These are phyloP conservation scores for Parafenestella ontariensis DNA, from an alignment of 2,329 filamentous ascomycete species.

Conservation along the genomic window DNA sequence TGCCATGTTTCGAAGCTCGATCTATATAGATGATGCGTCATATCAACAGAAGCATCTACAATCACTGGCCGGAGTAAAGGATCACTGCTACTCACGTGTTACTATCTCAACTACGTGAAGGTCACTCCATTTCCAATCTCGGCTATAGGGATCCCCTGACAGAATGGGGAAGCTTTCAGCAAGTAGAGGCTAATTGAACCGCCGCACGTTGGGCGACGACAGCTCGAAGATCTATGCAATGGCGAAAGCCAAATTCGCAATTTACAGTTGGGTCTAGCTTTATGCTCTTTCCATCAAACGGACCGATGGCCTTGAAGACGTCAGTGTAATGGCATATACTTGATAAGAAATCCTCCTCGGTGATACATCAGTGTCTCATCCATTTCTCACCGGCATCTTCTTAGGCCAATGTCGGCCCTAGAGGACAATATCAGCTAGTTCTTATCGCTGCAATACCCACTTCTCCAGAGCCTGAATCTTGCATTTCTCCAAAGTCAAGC, in stretches of 20 bases:
- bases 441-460: not conserved
- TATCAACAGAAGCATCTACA: not conserved
- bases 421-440: not conserved
- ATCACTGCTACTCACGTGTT: not conserved
- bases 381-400: not conserved
- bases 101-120: not conserved
- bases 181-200: not conserved
- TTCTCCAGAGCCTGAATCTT: not conserved
- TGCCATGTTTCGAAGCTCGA: not conserved
- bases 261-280: not conserved
- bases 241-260: conserved; percentile 6
- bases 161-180: not conserved
- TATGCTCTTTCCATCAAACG: not conserved
- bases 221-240: conserved; percentile 5
- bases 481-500: not conserved
- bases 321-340: not conserved
- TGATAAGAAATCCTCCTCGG: not conserved
- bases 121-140: not conserved
- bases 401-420: not conserved
- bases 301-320: too few species aligned
- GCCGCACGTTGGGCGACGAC: not conserved
- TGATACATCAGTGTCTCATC: not conserved
- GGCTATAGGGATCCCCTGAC: not conserved
- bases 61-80: not conserved
- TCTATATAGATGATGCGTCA: not conserved